Evolutionary conservation across 75 land plant species (phyloP).

Genomic region (Picea sitchensis): DNA sequence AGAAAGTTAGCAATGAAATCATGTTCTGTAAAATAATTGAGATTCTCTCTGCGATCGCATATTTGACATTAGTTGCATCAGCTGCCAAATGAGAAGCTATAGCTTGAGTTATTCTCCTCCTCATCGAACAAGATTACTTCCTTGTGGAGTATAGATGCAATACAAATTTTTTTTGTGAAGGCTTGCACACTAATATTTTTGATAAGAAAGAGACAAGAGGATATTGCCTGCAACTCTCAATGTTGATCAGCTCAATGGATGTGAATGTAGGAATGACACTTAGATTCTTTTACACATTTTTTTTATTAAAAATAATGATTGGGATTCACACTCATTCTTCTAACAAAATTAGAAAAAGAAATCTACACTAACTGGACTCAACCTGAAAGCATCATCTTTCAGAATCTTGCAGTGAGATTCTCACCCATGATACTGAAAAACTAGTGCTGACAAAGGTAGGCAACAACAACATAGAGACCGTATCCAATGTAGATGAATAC

Average conservation of each 20-base stretch:
- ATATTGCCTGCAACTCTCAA: not conserved
- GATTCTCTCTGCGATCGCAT: constrained; percentile 77
- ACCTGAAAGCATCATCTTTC: constrained; percentile 95
- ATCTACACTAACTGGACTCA: not conserved
- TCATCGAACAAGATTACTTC: constrained; percentile 94
- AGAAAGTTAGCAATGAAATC: constrained; percentile 75
- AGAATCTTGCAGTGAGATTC: constrained; percentile 82
- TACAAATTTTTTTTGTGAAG: not conserved
- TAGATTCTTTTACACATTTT: not conserved
- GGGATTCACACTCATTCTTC: not conserved
- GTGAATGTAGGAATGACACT: not conserved
- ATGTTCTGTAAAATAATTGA: constrained; percentile 81
- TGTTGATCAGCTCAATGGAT: not conserved
- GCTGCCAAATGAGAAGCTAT: constrained; percentile 71
- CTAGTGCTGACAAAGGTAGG: constrained; percentile 78
- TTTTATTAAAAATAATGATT: not conserved
- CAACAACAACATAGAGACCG: constrained; percentile 71
- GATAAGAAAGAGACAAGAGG: not conserved
- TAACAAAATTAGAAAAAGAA: not conserved
- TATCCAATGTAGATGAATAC: constrained; percentile 79
- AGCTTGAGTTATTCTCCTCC: constrained; percentile 81
- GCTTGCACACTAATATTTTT: not conserved
- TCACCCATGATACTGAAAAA: constrained; percentile 95
- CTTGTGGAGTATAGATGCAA: constrained; percentile 71
- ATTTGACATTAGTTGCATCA: constrained; percentile 84